Evolutionary conservation across 148 eudicot genomes (phyloP).

Genomic region (Rhododendron mucronatum): DNA sequence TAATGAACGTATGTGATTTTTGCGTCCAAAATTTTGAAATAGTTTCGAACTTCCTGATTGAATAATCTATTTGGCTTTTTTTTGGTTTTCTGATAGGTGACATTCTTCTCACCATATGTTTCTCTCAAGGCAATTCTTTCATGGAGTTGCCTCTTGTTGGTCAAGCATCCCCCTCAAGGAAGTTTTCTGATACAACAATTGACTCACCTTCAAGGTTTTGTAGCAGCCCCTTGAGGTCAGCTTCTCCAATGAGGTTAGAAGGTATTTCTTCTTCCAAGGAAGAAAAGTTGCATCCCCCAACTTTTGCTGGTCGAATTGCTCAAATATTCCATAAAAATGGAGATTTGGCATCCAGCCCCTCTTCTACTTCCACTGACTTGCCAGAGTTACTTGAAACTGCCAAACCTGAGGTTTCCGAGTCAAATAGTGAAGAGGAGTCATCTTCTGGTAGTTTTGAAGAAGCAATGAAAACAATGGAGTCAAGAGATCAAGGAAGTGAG

Average conservation of each 20-base stretch:
- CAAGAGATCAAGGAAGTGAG: conserved; percentile 48
- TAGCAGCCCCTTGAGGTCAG: conserved; percentile 29
- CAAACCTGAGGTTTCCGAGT: conserved; percentile 28
- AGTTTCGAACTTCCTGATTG: not conserved
- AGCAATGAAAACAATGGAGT: conserved; percentile 45
- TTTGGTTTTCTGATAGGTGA: conserved; percentile 45
- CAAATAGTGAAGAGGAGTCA: conserved; percentile 33
- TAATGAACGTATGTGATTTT: not conserved
- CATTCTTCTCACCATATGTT: conserved; percentile 73
- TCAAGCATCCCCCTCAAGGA: conserved; percentile 18
- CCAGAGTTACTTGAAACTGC: conserved; percentile 38
- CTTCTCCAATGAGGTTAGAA: conserved; percentile 45
- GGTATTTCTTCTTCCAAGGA: conserved; percentile 35
- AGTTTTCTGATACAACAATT: conserved; percentile 20
- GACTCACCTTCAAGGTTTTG: conserved; percentile 44
- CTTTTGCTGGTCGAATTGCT: conserved; percentile 37
- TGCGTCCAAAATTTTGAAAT: not conserved
- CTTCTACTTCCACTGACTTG: conserved; percentile 15
- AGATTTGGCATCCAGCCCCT: conserved; percentile 22
- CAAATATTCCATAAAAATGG: conserved; percentile 42
- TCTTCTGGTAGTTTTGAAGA: conserved; percentile 54
- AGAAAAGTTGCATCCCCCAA: conserved; percentile 35
- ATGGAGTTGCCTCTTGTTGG: conserved; percentile 33
- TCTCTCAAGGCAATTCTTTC: conserved; percentile 54
- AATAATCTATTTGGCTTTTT: not conserved